Base-by-base conservation (phyloP, 2,329 filamentous ascomycete genomes). In the Gliomastix tumulicola region DNA sequence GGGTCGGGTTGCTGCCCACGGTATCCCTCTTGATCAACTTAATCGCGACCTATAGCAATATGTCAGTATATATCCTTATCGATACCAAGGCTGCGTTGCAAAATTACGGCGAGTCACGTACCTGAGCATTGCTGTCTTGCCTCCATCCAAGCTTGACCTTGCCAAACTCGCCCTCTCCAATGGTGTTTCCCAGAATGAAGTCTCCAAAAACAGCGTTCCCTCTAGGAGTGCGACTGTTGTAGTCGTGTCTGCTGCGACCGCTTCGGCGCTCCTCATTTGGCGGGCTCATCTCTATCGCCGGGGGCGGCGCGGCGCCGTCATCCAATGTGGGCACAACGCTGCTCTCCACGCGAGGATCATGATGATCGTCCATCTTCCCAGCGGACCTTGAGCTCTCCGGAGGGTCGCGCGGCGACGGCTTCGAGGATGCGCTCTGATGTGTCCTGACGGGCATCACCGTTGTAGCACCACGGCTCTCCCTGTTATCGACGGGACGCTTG, bases 141-240 rank as follows among this genome's bases (percentile, higher is more conserved):
- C 96, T 97, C 92, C 92, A 98, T 19, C 92, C 92, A 54, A 97
- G 79, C 62, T 96, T 97, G 51, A 98, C 92, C 59, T 98, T 98
- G 46, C 92, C 92, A 57, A 98, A 98, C 62, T 98, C 92, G 43
- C 92, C 92, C 66, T 98, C 92, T 34, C 92, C 92, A 34, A 98
- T 82, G 3, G 90, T 97, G 59, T 95, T 90, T 23, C 92, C 92
- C 4, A 98, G 74, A 42, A 94, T 88, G 60, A 97, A 98, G 44
- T 96, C 88, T 41, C 90, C 90, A 56, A 98, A 97, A 47, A 87
- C 89, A 30, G 84, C 88, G 9, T 54, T 65, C 79, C 66, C 55
- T 35, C 94, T 95, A 7, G 21, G 25, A 38, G 44, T 52, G 15
- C 59, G 55, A 21, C 37, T 37, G 44, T 53, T 59, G 35, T 80